A percentile compares a stretch with the other conserved stretches of the same genome.
These are phyloP conservation scores for Globisporangium uncinulatum DNA, from an alignment of 352 stramenopile species.

Conservation along the genomic window DNA sequence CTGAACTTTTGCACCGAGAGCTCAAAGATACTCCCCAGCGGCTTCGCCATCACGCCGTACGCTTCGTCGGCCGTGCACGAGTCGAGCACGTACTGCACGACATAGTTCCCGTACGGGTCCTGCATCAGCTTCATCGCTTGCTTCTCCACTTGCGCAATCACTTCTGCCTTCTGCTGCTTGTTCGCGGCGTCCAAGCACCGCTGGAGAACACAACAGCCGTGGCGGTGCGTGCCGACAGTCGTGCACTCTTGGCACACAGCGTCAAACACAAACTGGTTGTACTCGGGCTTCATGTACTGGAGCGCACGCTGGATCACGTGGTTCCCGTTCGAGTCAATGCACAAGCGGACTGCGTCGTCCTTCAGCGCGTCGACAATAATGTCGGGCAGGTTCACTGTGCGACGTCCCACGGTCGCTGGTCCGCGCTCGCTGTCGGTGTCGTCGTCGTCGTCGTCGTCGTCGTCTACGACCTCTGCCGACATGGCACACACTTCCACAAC, in stretches of 20 bases:
- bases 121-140: slow-evolving; percentile 96
- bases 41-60: slow-evolving; percentile 76
- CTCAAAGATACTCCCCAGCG: slow-evolving; percentile 90
- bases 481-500: slow-evolving; percentile 95
- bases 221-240: slow-evolving; percentile 94
- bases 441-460: slow-evolving; percentile 33
- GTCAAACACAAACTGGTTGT: slow-evolving; percentile 97
- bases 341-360: slow-evolving; percentile 92
- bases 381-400: slow-evolving; percentile 67
- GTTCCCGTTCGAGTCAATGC: slow-evolving; percentile 97
- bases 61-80: slow-evolving; percentile 81
- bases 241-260: slow-evolving; percentile 94
- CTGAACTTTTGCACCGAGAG: slow-evolving; percentile 99
- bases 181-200: slow-evolving; percentile 93
- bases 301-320: slow-evolving; percentile 97
- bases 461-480: slow-evolving; percentile 56
- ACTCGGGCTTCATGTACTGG: slow-evolving; percentile 91
- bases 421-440: slow-evolving; percentile 21
- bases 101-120: slow-evolving; percentile 90
- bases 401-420: slow-evolving; percentile 10
- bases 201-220: slow-evolving; percentile 97
- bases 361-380: slow-evolving; percentile 93
- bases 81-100: slow-evolving; percentile 90
- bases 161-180: slow-evolving; percentile 76
- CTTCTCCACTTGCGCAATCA: slow-evolving; percentile 93